A percentile compares a stretch with the other conserved stretches of the same genome.
phyloP scores from a whole-genome alignment of 257 asterid genomes.

The Marsdenia floribunda region DNA sequence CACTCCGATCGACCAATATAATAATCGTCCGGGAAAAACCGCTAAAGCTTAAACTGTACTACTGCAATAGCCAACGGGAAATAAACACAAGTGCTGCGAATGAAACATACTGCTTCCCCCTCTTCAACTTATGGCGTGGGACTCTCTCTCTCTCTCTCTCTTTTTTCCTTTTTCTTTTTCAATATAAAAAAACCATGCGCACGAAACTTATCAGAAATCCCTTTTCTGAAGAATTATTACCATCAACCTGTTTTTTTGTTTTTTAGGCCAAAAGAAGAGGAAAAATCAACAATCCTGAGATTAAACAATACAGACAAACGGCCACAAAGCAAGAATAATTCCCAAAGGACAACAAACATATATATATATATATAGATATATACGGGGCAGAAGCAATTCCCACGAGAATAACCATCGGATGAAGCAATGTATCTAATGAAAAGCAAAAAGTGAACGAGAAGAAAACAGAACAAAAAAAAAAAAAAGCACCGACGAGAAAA shows the following conservation, averaged over 20 bases:
- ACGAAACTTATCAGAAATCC: constrained; percentile 35
- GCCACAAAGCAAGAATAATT: constrained; percentile 18
- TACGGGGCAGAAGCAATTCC: background rate
- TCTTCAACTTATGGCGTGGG: constrained; percentile 23
- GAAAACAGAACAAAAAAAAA: constrained; percentile 19
- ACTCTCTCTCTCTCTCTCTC: constrained; percentile 34
- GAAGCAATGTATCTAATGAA: constrained; percentile 29
- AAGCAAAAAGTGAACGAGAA: constrained; percentile 22
- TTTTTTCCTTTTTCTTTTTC: constrained; percentile 34
- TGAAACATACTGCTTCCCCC: constrained; percentile 13
- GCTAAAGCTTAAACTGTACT: constrained; percentile 18
- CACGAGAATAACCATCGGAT: constrained; percentile 30
- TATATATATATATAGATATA: background rate
- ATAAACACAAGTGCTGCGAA: background rate
- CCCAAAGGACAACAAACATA: constrained; percentile 15
- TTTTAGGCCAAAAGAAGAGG: constrained; percentile 11
- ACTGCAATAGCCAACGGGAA: constrained; percentile 15
- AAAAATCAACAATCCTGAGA: constrained; percentile 11
- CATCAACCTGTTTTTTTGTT: constrained; percentile 28
- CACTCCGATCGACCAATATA: constrained; percentile 47
- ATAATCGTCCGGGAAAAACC: constrained; percentile 36
- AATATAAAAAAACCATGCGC: constrained; percentile 21
- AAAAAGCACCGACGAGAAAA: constrained; percentile 10
- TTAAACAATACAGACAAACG: constrained; percentile 21
- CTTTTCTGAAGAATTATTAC: constrained; percentile 30